Evolutionary conservation across 805 yeast genomes (phyloP), one percentile per base, ranked within the genome.

Genomic region (Candida vaughaniae): DNA sequence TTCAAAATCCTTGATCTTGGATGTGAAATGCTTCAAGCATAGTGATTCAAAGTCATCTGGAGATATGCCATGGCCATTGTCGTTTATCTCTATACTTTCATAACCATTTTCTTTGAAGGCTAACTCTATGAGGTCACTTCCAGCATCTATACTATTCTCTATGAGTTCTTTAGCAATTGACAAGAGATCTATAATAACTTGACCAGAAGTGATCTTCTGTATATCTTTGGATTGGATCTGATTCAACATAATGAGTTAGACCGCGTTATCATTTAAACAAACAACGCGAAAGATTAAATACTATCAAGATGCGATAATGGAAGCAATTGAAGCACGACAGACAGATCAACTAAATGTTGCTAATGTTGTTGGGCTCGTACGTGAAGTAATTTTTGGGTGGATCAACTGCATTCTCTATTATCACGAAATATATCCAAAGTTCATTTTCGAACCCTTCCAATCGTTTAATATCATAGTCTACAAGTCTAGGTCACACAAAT

Each of bases 91-190:
- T 14, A 93, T 61, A 0, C 78, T 68, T 23, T 82, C 89, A 7
- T 82, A 47, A 1, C 97, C 97, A 56, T 84, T 75, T 46, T 87
- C 78, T 48, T 69, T 69, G 49, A 91, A 78, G 2, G 65, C 64
- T 11, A 91, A 64, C 33, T 87, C 95, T 20, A 93, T 69, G 35
- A 75, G 76, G 0, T 75, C 68, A 7, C 93, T 75, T 16, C 71
- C 58, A 0, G 97, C 93, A 62, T 93, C 99, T 5, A 91, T 63
- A 20, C 93, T 66, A 55, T 91, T 91, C 51, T 91, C 99, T 2
- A 93, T 70, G 1, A 90, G 62, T 56, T 91, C 99, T 54, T 91
- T 91, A 20, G 84, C 80, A 0, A 86, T 84, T 0, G 91, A 78
- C 0, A 77, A 68, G 29, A 93, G 60, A 49, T 86, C 95, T 4